Conservation (phyloP, 1,284 basidiomycete species). For the Ganoderma lingzhi region DNA sequence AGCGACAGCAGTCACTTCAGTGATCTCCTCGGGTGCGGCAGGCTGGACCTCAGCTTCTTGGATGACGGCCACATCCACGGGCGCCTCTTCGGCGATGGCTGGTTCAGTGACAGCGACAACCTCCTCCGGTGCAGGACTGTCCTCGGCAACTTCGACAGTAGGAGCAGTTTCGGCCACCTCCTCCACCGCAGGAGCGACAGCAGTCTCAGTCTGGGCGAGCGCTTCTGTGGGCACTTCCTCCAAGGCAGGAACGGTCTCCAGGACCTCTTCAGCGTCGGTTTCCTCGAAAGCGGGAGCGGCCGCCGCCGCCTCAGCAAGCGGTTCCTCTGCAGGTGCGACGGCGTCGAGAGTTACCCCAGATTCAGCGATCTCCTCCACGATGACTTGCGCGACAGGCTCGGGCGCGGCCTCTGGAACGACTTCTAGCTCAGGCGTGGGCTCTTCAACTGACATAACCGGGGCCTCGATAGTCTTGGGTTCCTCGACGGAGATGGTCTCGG, state of each 20-base stretch:
- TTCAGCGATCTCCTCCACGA: not conserved
- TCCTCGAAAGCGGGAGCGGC: conserved; percentile 8
- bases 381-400: not conserved
- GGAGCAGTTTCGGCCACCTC: not conserved
- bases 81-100: not conserved
- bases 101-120: not conserved
- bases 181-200: not conserved
- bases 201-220: not conserved
- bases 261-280: conserved; percentile 10
- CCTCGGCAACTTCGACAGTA: conserved; percentile 8
- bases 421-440: conserved; percentile 2
- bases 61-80: not conserved
- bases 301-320: not conserved
- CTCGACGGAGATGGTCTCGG: not conserved
- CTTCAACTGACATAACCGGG: not conserved
- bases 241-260: conserved; percentile 11
- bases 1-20: conserved; percentile 6
- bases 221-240: conserved; percentile 18
- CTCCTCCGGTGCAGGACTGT: conserved; percentile 4
- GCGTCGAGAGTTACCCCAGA: not conserved
- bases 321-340: conserved; percentile 12
- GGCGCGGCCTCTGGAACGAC: conserved; percentile 4
- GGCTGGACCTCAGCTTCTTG: not conserved
- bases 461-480: not conserved
- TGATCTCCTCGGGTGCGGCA: not conserved